Evolutionary conservation across 2,329 filamentous ascomycete genomes (phyloP), one percentile per base, ranked within the genome.

Genomic region (Aphanocladium album): DNA sequence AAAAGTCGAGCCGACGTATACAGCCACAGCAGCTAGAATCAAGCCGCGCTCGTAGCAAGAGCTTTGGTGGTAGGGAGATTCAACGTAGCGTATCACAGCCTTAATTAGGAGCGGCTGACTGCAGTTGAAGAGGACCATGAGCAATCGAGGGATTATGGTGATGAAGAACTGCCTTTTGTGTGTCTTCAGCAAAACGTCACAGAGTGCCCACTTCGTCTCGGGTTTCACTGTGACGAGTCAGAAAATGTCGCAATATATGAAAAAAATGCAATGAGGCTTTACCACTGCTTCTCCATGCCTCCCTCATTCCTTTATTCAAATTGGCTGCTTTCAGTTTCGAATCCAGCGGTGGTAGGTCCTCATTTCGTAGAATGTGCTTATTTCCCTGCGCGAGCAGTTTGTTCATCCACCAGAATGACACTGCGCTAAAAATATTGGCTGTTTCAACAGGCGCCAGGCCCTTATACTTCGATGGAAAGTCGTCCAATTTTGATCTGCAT

Each of bases 91-190:
- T 53, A 79, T 78, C 0, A 72, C 66, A 5, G 67, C 58, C 21
- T 71, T 71, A 39, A 79, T 78, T 2, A 80, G 65, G 2, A 74
- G 51, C 5, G 76, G 73, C 60, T 79, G 77, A 0, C 72, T 69
- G 52, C 75, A 79, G 5, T 73, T 71, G 60, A 79, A 79, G 1
- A 68, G 8, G 16, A 76, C 72, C 14, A 78, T 63, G 25, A 71
- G 71, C 0, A 79, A 39, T 8, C 77, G 71, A 3, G 74, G 73
- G 1, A 72, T 49, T n/a, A 74, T 65, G 2, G 71, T 70, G 6
- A 65, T 45, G 3, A 72, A 23, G 17, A 62, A 62, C 6, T 49
- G 39, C 21, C 33, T 12, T n/a, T 16, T 33, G 21, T 51, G 27
- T 12, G 60, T 53, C 14, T 53, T 54, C 9, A 51, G 21, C 17